phyloP scores from a whole-genome alignment of 495 filamentous ascomycete genomes.

The Cercophora sp. region DNA sequence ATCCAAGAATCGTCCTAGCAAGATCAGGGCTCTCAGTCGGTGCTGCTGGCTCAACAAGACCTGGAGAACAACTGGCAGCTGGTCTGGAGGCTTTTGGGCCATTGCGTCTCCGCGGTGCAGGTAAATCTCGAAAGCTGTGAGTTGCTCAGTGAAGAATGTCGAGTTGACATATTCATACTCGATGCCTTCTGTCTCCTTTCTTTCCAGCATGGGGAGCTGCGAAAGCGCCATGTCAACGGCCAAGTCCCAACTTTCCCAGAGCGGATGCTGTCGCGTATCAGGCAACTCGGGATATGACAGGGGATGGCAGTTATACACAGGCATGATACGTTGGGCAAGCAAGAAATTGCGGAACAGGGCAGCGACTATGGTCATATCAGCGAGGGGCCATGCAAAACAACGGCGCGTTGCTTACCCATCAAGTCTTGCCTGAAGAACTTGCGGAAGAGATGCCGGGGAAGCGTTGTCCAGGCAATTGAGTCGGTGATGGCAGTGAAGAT shows the following conservation, averaged over 20 bases:
- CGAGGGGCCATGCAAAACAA: no score
- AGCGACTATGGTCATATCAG: constrained; percentile 62
- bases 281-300: constrained; percentile 85
- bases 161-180: constrained; percentile 92
- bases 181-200: constrained; percentile 63
- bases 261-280: constrained; percentile 83
- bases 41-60: constrained; percentile 95
- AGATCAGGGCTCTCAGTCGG: constrained; percentile 82
- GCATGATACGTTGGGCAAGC: constrained; percentile 91
- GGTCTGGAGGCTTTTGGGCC: constrained; percentile 80
- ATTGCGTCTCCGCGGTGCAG: constrained; percentile 78
- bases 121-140: constrained; percentile 97
- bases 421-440: constrained; percentile 95
- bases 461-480: constrained; percentile 95
- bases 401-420: constrained; percentile 65
- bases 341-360: constrained; percentile 95
- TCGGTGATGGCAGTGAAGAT: constrained; percentile 99
- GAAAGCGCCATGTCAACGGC: constrained; percentile 94
- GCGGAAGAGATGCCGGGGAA: constrained; percentile 86
- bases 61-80: constrained; percentile 93
- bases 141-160: constrained; percentile 92
- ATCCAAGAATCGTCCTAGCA: constrained; percentile 91
- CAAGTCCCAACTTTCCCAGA: constrained; percentile 98
- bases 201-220: constrained; percentile 80
- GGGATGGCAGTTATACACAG: constrained; percentile 88